Percentiles rank a stretch among this genome's conserved stretches.
These are phyloP conservation scores for Spencermartinsiella ligniputridi DNA, from an alignment of 1,139 yeast genomes.

Conservation along the genomic window DNA sequence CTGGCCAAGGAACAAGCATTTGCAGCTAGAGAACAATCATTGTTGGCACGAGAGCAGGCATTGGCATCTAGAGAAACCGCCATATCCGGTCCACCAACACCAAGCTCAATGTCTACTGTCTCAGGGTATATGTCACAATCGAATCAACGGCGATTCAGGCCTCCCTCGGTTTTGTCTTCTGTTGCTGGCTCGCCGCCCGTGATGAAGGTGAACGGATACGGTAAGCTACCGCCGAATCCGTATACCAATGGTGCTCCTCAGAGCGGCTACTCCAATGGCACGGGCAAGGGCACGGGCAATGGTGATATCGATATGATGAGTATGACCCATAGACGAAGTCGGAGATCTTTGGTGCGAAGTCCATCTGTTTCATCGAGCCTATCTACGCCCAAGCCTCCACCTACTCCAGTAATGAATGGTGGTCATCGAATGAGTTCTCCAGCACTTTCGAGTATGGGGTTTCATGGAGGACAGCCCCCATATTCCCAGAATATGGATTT, in stretches of 20 bases:
- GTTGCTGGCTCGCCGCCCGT: constrained; percentile 1
- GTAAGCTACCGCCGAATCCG: background rate
- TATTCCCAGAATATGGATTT: constrained; percentile 31
- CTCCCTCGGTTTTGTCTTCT: background rate
- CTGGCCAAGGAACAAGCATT: constrained; percentile 22
- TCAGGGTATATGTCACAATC: background rate
- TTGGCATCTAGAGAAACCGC: constrained; percentile 13
- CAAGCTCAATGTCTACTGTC: background rate
- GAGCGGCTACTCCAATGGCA: background rate
- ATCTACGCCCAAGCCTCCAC: constrained; percentile 2
- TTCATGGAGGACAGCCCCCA: constrained; percentile 15
- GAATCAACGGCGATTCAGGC: background rate
- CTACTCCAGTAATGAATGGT: background rate
- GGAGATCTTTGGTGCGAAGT: constrained; percentile 15
- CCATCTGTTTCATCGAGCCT: constrained; percentile 2
- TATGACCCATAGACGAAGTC: constrained; percentile 21
- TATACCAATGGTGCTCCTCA: background rate
- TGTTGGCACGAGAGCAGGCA: constrained; percentile 22
- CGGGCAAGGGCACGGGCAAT: constrained; percentile 6
- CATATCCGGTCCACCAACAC: background rate
- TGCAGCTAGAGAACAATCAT: constrained; percentile 19
- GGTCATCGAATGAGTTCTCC: constrained; percentile 15
- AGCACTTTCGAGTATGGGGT: constrained; percentile 9
- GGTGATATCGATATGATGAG: constrained; percentile 29
- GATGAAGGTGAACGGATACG: constrained; percentile 3